A percentile compares a stretch with the other conserved stretches of the same genome.
phyloP scores from a whole-genome alignment of 1,139 yeast genomes.

The Suhomyces choctaworum region DNA sequence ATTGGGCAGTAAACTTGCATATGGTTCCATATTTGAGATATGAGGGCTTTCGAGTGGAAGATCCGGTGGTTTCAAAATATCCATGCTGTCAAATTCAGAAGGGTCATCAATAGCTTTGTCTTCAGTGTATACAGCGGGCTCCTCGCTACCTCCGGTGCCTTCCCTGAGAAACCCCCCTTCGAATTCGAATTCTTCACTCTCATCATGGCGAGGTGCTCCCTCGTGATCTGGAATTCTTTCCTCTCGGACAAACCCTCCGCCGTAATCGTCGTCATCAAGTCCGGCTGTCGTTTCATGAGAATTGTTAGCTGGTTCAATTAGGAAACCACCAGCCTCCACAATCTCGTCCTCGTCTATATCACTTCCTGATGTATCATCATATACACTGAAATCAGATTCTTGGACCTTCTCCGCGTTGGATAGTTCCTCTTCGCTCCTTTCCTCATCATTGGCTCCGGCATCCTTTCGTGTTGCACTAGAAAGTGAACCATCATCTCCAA shows the following conservation, averaged over 20 bases:
- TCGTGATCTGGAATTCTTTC: no score
- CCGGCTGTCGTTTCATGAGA: no score
- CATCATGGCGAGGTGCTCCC: no score
- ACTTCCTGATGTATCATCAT: constrained; percentile 13
- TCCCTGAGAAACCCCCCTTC: constrained; percentile 6
- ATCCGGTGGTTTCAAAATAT: no score
- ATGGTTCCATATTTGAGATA: no score
- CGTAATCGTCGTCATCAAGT: constrained; percentile 7
- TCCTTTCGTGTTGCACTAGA: neutral
- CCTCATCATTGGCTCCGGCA: neutral
- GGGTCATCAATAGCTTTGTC: neutral
- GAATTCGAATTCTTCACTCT: constrained; percentile 8
- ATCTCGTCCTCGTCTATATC: constrained; percentile 7
- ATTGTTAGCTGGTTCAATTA: neutral
- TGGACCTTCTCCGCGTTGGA: neutral
- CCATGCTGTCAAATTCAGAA: no score
- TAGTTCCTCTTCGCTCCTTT: neutral
- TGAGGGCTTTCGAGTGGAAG: no score
- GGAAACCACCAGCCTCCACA: constrained; percentile 7
- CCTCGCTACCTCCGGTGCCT: neutral
- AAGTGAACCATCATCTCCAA: constrained; percentile 23
- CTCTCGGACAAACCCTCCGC: constrained; percentile 16
- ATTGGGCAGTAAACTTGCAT: no score
- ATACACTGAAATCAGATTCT: constrained; percentile 13
- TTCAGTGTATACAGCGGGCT: neutral